These are phyloP conservation scores for Diddensiella santjacobensis DNA, from an alignment of 805 yeast genomes.

Conservation along the genomic window DNA sequence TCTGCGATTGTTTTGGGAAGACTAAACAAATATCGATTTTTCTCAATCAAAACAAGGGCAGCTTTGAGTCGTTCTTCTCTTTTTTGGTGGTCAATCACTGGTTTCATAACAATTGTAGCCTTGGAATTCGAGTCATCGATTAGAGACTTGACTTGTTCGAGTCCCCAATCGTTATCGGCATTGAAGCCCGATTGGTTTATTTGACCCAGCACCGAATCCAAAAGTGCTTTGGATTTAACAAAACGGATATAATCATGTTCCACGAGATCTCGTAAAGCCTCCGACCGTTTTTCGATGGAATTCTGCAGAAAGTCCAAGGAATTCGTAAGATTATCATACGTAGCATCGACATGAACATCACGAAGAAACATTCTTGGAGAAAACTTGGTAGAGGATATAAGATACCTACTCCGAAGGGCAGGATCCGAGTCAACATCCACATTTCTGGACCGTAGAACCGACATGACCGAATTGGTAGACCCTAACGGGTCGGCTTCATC, in stretches of 20 bases:
- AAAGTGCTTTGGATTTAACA: conserved; percentile 58
- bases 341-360: conserved; percentile 52
- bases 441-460: conserved; percentile 40
- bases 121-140: conserved; percentile 49
- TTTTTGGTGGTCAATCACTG: conserved; percentile 49
- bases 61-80: conserved; percentile 47
- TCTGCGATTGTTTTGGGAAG: conserved; percentile 48
- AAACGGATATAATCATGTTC: conserved; percentile 60
- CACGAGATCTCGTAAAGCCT: conserved; percentile 48
- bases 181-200: conserved; percentile 42
- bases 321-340: conserved; percentile 46
- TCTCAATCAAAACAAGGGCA: conserved; percentile 50
- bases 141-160: conserved; percentile 34
- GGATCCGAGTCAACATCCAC: conserved; percentile 36
- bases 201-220: conserved; percentile 57
- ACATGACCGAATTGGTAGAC: conserved; percentile 43
- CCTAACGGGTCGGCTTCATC: conserved; percentile 57
- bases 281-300: conserved; percentile 47
- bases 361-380: conserved; percentile 54
- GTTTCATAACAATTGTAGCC: conserved; percentile 54
- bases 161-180: conserved; percentile 31
- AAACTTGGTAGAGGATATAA: conserved; percentile 56
- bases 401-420: conserved; percentile 40
- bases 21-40: conserved; percentile 52
- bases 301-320: conserved; percentile 49